A percentile compares a stretch with the other conserved stretches of the same genome.
Evolutionary conservation across 108 stramenopile species (phyloP).

Genomic region (Cyclotella kingstonii): DNA sequence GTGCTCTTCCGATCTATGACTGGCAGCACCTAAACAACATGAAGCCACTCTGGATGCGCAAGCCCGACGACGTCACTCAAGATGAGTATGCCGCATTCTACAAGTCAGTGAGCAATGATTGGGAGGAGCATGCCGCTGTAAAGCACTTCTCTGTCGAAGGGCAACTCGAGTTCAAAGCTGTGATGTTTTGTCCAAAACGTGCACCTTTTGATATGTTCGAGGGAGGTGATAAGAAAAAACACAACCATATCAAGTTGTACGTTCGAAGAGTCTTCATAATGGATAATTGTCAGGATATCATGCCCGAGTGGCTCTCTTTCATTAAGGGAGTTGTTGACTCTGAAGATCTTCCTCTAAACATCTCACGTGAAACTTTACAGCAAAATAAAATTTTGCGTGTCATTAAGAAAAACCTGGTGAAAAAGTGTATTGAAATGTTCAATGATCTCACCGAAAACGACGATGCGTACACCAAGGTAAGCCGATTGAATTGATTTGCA

Average conservation of each 20-base stretch:
- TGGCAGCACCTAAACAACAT: constrained; percentile 99
- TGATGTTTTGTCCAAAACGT: constrained; percentile 99
- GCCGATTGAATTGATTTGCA: too few relatives aligned
- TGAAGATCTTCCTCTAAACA: constrained; percentile 99
- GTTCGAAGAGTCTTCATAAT: constrained; percentile 99
- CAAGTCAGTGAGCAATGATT: constrained; percentile 99
- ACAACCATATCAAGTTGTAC: constrained; percentile 99
- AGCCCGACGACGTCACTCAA: constrained; percentile 98
- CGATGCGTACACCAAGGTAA: constrained; percentile 95
- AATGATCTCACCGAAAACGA: constrained; percentile 98
- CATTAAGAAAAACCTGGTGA: constrained; percentile 99
- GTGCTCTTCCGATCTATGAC: too few relatives aligned
- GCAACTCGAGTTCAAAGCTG: constrained; percentile 98
- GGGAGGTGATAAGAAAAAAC: constrained; percentile 98
- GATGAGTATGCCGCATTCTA: constrained; percentile 99
- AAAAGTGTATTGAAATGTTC: constrained; percentile 99
- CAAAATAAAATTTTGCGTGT: constrained; percentile 99
- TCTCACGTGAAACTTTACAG: constrained; percentile 99
- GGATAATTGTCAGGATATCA: constrained; percentile 99
- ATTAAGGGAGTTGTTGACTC: constrained; percentile 99
- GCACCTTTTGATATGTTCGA: constrained; percentile 99
- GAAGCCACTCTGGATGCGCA: constrained; percentile 99
- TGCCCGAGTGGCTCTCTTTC: constrained; percentile 99
- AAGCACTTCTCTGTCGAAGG: constrained; percentile 99
- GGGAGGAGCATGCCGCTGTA: constrained; percentile 99